Base-by-base conservation (phyloP, 257 asterid genomes). In the Parsonsia alboflavescens region DNA sequence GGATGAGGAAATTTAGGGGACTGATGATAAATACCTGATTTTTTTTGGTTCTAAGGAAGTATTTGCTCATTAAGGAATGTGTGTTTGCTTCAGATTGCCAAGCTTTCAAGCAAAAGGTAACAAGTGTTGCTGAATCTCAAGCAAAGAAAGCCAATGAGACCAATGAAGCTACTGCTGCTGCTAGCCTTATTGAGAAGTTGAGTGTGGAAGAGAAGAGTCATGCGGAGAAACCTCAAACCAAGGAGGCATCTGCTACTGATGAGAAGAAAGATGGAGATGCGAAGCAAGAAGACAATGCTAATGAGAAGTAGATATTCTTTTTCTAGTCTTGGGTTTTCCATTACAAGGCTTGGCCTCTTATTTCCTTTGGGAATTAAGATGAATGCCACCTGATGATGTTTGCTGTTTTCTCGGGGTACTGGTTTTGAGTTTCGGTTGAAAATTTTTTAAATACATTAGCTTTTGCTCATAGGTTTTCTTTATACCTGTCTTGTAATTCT, bases 71-170 rank as follows among this genome's bases (percentile, higher is more conserved):
- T 26, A 13, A 17, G 15, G 30, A 44, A 33, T 33, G 22, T 54
- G 53, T 75, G 46, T 41, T 13, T 73, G 5, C 13, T 53, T 73
- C 86, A 93, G 98, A 91, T 80, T 91, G 96, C 96, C 87, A 85
- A 72, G 22, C 88, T 30, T 93, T 91, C 81, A 89, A 89, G 81
- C 93, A 91, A 36, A 86, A 78, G 84, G 83, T 90, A 56, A 90
- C 84, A 81, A 91, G 90, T 72, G 81, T 93, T 76, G 85, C 93
- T 12, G 93, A 91, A 77, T 86, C 96, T 67, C 86, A 80, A 75
- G 73, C 80, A 24, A 73, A 75, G 58, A 85, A 71, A 30, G 70
- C 80, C 50, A 86, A 61, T 69, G 93, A 84, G 12, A 76, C 81
- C 22, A 83, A 85, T 82, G 92, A 85, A 84, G 90, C 77, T 52